Evolutionary conservation across 192 early-diverging fungal genomes (phyloP).

Genomic region (Coemansia sp.): DNA sequence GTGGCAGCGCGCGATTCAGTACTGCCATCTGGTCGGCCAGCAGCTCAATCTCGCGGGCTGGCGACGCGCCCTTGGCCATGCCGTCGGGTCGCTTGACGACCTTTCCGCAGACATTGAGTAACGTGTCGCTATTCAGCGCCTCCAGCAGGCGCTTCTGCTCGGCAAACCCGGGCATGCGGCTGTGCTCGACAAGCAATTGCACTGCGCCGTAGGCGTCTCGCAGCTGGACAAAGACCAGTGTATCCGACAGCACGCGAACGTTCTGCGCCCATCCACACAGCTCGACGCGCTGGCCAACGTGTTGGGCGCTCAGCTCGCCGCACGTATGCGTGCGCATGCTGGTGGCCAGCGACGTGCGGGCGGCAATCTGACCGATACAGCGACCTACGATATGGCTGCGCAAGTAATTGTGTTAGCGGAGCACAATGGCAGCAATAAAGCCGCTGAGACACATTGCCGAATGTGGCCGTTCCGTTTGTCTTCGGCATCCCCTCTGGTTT

Average conservation of each 20-base stretch:
- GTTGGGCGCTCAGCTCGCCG: conserved; percentile 57
- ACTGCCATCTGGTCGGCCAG: conserved; percentile 55
- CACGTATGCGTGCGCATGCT: conserved; percentile 71
- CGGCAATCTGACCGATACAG: neutral
- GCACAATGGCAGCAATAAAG: conserved; percentile 2
- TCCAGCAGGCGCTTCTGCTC: conserved; percentile 29
- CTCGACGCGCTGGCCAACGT: conserved; percentile 60
- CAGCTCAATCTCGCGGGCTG: conserved; percentile 71
- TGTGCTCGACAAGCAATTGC: conserved; percentile 57
- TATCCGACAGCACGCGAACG: conserved; percentile 62
- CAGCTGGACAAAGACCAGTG: conserved; percentile 71
- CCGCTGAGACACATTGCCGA: neutral
- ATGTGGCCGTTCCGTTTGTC: neutral
- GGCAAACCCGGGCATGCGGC: conserved; percentile 43
- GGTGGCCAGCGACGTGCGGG: conserved; percentile 17
- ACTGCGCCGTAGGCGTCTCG: conserved; percentile 72
- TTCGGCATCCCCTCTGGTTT: neutral
- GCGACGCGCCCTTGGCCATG: conserved; percentile 20
- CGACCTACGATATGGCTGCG: neutral
- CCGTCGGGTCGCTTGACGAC: conserved; percentile 57
- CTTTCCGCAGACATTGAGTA: conserved; percentile 64
- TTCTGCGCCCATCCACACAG: conserved; percentile 72
- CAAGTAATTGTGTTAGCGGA: neutral
- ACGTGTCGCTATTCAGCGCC: conserved; percentile 61
- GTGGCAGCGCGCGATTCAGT: conserved; percentile 60